These are phyloP conservation scores for Durusdinium trenchii DNA, from an alignment of 73 alveolate species.

Conservation along the genomic window DNA sequence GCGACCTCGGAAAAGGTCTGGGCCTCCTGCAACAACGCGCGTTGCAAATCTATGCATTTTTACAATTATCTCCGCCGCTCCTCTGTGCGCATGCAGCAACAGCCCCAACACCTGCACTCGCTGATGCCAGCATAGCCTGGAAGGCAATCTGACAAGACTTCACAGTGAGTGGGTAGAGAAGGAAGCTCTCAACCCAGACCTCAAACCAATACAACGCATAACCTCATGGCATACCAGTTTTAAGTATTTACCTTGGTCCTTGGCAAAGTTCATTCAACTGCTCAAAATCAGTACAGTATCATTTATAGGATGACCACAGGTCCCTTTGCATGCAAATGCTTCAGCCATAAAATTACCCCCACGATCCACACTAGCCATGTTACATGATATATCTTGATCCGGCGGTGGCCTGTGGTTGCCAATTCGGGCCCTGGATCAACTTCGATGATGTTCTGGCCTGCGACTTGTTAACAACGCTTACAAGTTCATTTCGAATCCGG, in stretches of 20 bases:
- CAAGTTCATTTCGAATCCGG: too few species aligned
- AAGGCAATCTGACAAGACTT: not conserved
- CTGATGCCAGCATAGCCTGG: conserved; percentile 33
- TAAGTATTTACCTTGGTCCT: too few species aligned
- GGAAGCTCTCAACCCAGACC: too few species aligned
- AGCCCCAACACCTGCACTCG: conserved; percentile 30
- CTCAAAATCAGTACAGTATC: too few species aligned
- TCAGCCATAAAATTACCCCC: too few species aligned
- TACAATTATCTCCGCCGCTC: not conserved
- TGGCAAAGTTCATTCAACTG: too few species aligned
- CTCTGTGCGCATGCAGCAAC: conserved; percentile 18
- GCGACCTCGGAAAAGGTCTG: conserved; percentile 44
- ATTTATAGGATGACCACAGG: too few species aligned
- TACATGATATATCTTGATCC: not conserved
- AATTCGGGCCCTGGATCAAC: not conserved
- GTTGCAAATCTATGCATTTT: not conserved
- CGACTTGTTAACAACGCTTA: too few species aligned
- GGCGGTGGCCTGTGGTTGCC: conserved; percentile 31
- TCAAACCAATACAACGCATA: too few species aligned
- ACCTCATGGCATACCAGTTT: too few species aligned
- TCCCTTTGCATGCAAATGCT: too few species aligned
- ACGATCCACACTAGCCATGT: not conserved
- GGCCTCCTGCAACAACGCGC: conserved; percentile 20
- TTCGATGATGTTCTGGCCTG: conserved; percentile 36
- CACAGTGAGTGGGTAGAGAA: too few species aligned